phyloP scores from a whole-genome alignment of 1,284 basidiomycete genomes.

The Apiotrichum brassicae region DNA sequence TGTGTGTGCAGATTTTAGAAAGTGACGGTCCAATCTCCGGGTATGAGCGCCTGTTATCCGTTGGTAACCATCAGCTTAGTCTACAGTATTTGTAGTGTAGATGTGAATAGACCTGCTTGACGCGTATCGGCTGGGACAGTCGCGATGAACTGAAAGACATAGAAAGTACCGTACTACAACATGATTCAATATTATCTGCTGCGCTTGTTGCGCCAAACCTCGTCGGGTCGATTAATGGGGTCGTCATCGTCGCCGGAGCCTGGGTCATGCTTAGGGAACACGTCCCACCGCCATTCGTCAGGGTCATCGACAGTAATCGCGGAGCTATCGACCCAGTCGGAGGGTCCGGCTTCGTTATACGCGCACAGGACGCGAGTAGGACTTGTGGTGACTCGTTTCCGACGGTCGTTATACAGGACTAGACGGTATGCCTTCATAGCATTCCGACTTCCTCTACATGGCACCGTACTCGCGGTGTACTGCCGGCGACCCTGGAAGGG shows the following conservation, averaged over 20 bases:
- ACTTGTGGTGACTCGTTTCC: constrained; percentile 24
- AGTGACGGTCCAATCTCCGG: too few relatives aligned
- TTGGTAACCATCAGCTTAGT: too few relatives aligned
- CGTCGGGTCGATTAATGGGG: not conserved
- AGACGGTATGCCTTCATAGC: constrained; percentile 36
- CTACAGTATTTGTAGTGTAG: too few relatives aligned
- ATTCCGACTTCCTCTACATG: constrained; percentile 24
- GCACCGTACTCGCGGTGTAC: constrained; percentile 18
- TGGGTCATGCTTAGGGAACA: constrained; percentile 1
- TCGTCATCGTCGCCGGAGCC: constrained; percentile 1
- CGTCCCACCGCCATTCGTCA: constrained; percentile 40
- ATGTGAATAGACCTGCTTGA: too few relatives aligned
- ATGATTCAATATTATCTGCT: too few relatives aligned
- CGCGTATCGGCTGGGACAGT: too few relatives aligned
- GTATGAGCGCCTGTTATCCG: too few relatives aligned
- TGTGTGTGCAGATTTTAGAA: too few relatives aligned
- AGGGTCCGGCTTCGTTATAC: constrained; percentile 25
- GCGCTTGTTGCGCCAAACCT: not conserved
- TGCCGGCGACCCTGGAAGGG: constrained; percentile 15
- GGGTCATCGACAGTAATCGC: constrained; percentile 30
- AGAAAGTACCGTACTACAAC: too few relatives aligned
- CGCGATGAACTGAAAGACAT: too few relatives aligned
- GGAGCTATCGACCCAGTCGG: constrained; percentile 25
- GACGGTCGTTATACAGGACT: constrained; percentile 27
- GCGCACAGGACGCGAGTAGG: constrained; percentile 32